Conservation (phyloP, 345 rosid genomes). For the Salix purpurea region DNA sequence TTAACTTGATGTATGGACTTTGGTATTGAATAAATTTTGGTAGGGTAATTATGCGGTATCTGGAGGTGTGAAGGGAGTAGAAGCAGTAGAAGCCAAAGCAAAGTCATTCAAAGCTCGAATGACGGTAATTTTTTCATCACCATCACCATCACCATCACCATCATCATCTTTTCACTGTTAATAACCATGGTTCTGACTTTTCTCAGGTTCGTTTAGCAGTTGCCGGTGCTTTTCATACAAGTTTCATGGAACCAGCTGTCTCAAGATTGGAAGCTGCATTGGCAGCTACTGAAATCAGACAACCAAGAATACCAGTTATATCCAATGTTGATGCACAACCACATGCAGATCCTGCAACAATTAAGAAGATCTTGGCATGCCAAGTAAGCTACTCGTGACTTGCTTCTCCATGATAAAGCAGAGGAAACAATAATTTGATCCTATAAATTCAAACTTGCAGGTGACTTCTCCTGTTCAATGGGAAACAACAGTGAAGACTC, state of each 20-base stretch:
- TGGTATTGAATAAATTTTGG: not conserved
- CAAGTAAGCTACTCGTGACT: constrained; percentile 44
- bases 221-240: constrained; percentile 93
- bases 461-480: constrained; percentile 99
- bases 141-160: fast-evolving
- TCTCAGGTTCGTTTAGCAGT: constrained; percentile 89
- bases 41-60: constrained; percentile 98
- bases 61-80: constrained; percentile 89
- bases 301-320: constrained; percentile 91
- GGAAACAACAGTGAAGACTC: constrained; percentile 89
- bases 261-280: constrained; percentile 89
- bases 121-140: constrained; percentile 46
- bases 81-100: constrained; percentile 88
- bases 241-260: constrained; percentile 98
- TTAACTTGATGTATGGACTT: not conserved
- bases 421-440: not conserved
- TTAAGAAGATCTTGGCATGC: constrained; percentile 81
- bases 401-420: not conserved
- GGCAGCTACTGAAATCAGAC: constrained; percentile 60
- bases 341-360: constrained; percentile 81
- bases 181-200: constrained; percentile 7
- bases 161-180: not conserved
- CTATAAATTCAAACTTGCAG: constrained; percentile 30
- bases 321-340: constrained; percentile 94
- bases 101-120: constrained; percentile 95